Conservation (phyloP, 352 stramenopile species). For the Discostella stelligera region DNA sequence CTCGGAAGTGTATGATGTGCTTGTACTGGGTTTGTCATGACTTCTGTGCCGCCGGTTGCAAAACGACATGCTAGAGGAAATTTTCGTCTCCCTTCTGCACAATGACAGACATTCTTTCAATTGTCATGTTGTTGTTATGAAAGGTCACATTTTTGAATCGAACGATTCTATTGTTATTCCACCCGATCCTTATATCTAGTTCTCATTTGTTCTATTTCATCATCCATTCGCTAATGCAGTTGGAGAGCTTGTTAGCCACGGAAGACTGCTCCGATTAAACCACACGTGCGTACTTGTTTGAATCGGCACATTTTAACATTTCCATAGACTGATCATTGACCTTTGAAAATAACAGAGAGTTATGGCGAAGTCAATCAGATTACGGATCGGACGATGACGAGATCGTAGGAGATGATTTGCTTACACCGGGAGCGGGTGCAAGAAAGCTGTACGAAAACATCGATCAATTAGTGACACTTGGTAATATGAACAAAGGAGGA, state of each 20-base stretch:
- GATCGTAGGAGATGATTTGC: slow-evolving; percentile 69
- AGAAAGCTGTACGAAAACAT: slow-evolving; percentile 58
- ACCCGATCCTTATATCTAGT: not conserved
- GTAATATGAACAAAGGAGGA: slow-evolving; percentile 45
- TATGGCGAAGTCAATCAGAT: slow-evolving; percentile 35
- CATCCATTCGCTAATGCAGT: slow-evolving; percentile 21
- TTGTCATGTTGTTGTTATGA: slow-evolving; percentile 13
- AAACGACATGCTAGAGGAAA: slow-evolving; percentile 16
- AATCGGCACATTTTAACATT: slow-evolving; percentile 21
- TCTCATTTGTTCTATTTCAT: not conserved
- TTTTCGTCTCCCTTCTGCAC: slow-evolving; percentile 4
- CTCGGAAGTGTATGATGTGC: not conserved
- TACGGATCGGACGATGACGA: slow-evolving; percentile 59
- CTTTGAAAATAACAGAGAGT: slow-evolving; percentile 9
- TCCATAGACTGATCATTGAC: slow-evolving; percentile 8
- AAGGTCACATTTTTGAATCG: not conserved
- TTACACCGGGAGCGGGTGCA: slow-evolving; percentile 65
- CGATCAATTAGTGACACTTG: slow-evolving; percentile 17
- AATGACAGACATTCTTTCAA: slow-evolving; percentile 7
- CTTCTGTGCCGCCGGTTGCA: slow-evolving; percentile 13
- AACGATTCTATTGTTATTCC: not conserved
- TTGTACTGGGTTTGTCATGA: not conserved
- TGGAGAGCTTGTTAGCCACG: slow-evolving; percentile 61
- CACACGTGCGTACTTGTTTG: slow-evolving; percentile 62
- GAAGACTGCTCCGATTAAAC: slow-evolving; percentile 71